phyloP scores from a whole-genome alignment of 441 rosid genomes.

The Daphne laureola region DNA sequence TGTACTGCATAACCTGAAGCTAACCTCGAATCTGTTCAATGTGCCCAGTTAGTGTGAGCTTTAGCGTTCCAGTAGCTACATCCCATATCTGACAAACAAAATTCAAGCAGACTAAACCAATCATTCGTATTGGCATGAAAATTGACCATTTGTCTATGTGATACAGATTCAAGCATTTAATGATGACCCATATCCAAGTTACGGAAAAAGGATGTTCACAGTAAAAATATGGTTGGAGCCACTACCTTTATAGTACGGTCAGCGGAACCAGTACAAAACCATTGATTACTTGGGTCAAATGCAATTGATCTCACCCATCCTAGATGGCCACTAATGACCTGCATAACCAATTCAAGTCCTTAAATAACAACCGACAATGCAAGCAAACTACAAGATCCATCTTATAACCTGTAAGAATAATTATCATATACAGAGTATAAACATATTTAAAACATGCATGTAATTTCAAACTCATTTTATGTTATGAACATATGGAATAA shows the following conservation, averaged over 20 bases:
- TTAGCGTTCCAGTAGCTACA: slow-evolving; percentile 77
- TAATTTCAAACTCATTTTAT: no score
- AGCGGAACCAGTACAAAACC: slow-evolving; percentile 99
- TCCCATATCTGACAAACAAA: slow-evolving; percentile 71
- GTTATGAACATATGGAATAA: no score
- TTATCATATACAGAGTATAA: no score
- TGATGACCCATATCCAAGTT: not conserved
- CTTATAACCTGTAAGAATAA: no score
- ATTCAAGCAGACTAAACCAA: slow-evolving; percentile 2
- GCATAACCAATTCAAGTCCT: slow-evolving; percentile 13
- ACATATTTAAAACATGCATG: no score
- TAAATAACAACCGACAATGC: not conserved
- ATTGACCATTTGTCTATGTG: not conserved
- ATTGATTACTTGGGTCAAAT: slow-evolving; percentile 87
- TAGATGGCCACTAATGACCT: slow-evolving; percentile 91
- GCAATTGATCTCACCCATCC: slow-evolving; percentile 98
- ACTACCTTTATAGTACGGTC: slow-evolving; percentile 92
- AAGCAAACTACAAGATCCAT: not conserved
- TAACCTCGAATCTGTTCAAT: slow-evolving; percentile 91
- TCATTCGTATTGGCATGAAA: not conserved
- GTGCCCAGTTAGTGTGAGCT: slow-evolving; percentile 91
- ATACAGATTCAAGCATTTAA: not conserved
- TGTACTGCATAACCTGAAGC: slow-evolving; percentile 16
- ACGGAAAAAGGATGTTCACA: not conserved
- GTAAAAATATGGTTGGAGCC: slow-evolving; percentile 5